These are phyloP conservation scores for Tulasnella sp. DNA, from an alignment of 768 basidiomycete species.

Conservation along the genomic window DNA sequence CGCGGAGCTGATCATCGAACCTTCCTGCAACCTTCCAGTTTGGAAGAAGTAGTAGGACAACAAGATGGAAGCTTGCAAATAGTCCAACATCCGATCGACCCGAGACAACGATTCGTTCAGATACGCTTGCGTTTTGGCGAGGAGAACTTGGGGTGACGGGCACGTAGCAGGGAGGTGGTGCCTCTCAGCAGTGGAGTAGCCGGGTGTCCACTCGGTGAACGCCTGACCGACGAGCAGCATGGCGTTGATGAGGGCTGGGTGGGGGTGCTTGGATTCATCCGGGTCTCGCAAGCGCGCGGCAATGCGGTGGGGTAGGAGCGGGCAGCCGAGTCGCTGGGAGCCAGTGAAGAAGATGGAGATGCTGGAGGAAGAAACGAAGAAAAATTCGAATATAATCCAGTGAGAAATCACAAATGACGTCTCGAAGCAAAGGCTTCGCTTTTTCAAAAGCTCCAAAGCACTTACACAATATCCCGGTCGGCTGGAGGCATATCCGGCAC, in stretches of 20 bases:
- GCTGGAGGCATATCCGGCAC: constrained; percentile 21
- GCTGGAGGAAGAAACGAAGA: not conserved
- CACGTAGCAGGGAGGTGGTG: constrained; percentile 17
- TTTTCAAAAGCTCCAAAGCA: not conserved
- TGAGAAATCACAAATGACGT: not conserved
- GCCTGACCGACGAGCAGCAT: constrained; percentile 24
- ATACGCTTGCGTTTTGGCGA: constrained; percentile 17
- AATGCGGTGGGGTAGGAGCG: constrained; percentile 5
- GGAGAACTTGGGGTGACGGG: constrained; percentile 13
- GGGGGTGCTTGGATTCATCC: not conserved
- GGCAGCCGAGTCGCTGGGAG: constrained; percentile 17
- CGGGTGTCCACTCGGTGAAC: constrained; percentile 18
- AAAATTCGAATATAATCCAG: not conserved
- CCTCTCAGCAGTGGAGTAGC: constrained; percentile 20
- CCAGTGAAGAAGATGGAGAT: constrained; percentile 25
- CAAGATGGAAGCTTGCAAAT: constrained; percentile 24
- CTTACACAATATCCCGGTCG: constrained; percentile 25
- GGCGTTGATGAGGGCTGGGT: constrained; percentile 28
- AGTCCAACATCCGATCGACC: constrained; percentile 28
- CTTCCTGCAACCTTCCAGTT: constrained; percentile 22
- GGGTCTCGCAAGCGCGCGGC: constrained; percentile 15
- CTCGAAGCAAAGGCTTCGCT: not conserved
- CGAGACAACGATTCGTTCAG: constrained; percentile 18
- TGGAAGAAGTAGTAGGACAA: constrained; percentile 27
- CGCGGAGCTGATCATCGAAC: constrained; percentile 13